Conservation (phyloP, 345 rosid genomes). For the Rubroshorea leprosula region DNA sequence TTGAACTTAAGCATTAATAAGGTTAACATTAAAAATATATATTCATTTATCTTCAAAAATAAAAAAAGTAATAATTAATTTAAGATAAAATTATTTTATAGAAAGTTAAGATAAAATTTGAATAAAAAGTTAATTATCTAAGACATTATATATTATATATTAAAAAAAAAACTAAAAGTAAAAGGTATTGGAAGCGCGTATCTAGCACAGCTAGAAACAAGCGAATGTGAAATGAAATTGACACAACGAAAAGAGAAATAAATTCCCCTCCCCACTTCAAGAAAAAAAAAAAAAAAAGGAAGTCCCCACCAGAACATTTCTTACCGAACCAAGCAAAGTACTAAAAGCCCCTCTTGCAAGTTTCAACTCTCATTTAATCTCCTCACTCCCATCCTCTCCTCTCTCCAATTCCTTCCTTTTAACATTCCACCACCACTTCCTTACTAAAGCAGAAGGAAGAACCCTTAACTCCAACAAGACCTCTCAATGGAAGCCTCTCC, state of each 20-base stretch:
- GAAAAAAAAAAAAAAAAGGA: constrained; percentile 3
- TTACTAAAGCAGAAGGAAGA: too few species aligned
- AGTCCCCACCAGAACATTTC: constrained; percentile 51
- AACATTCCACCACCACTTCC: constrained; percentile 1
- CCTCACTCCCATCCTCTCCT: background rate
- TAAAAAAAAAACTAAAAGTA: background rate
- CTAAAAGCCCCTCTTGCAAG: constrained; percentile 10
- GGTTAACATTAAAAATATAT: too few species aligned
- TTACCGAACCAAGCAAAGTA: constrained; percentile 48
- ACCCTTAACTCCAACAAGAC: background rate
- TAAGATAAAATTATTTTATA: too few species aligned
- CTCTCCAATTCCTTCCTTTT: background rate
- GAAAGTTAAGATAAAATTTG: too few species aligned
- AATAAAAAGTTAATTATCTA: too few species aligned
- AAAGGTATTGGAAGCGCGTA: constrained; percentile 17
- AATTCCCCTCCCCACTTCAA: too few species aligned
- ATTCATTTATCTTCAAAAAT: too few species aligned
- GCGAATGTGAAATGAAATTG: constrained; percentile 12
- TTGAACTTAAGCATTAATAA: too few species aligned
- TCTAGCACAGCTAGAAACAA: background rate
- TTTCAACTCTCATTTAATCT: constrained; percentile 2
- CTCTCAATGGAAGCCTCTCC: constrained; percentile 59
- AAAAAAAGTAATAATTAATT: too few species aligned
- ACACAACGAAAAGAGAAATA: background rate
- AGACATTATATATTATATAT: too few species aligned